phyloP scores from a whole-genome alignment of 306 rosid genomes.

The Sechiopsis laciniata region DNA sequence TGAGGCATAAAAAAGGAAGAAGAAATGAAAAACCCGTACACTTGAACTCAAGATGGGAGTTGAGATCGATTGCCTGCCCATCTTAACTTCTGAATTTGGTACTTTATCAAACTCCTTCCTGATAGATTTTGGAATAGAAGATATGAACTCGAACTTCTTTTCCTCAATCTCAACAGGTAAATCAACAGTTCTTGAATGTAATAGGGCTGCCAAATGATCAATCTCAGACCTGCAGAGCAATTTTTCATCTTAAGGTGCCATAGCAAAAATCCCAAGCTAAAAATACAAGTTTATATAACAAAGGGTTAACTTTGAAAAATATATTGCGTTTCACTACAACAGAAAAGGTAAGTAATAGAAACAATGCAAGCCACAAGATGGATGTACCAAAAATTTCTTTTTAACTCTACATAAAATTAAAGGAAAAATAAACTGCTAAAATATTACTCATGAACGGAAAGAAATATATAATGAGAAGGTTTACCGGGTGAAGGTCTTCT shows the following conservation, averaged over 20 bases:
- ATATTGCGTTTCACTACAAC: not conserved
- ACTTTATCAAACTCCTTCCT: constrained; percentile 34
- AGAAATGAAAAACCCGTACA: constrained; percentile 32
- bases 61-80: constrained; percentile 32
- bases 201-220: constrained; percentile 64
- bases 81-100: constrained; percentile 32
- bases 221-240: constrained; percentile 63
- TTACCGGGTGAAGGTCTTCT: constrained; percentile 79
- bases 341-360: not conserved
- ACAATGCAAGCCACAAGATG: constrained; percentile 5
- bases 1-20: not conserved
- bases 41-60: constrained; percentile 41
- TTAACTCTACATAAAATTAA: not conserved
- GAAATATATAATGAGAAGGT: constrained; percentile 20
- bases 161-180: constrained; percentile 38
- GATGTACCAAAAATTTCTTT: not conserved
- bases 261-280: not conserved
- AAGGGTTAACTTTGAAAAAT: constrained; percentile 10
- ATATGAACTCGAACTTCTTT: constrained; percentile 33
- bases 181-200: constrained; percentile 64
- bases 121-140: constrained; percentile 34
- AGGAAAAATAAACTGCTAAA: not conserved
- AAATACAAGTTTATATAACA: not conserved
- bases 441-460: not conserved
- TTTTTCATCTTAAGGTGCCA: constrained; percentile 7